Percentiles rank a stretch among this genome's conserved stretches.
Conservation (phyloP, 1,284 basidiomycete species). For the Calocybe gambosa region DNA sequence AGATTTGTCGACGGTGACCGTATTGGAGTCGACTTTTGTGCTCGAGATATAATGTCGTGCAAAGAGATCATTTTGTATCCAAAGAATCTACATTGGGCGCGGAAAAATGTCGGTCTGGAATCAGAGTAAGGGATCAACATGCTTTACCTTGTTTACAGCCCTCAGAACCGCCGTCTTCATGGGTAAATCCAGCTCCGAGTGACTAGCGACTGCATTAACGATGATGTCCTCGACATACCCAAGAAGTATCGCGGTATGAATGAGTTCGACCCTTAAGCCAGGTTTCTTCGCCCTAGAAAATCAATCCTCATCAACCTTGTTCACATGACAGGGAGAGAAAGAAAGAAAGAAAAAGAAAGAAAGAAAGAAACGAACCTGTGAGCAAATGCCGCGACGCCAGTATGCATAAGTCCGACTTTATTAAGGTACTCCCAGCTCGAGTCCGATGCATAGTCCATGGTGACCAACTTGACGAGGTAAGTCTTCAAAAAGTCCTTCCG, state of each 20-base stretch:
- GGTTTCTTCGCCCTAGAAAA: slow-evolving; percentile 23
- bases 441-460: slow-evolving; percentile 36
- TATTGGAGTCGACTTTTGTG: neutral
- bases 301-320: too few species aligned
- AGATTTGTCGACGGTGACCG: neutral
- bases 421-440: slow-evolving; percentile 44
- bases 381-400: slow-evolving; percentile 38
- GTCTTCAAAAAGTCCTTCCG: slow-evolving; percentile 34
- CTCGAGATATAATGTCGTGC: slow-evolving; percentile 36
- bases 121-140: neutral
- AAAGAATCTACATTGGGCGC: slow-evolving; percentile 28
- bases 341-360: neutral
- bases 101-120: neutral
- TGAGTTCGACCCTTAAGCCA: slow-evolving; percentile 26
- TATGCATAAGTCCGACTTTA: slow-evolving; percentile 47
- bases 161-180: slow-evolving; percentile 37
- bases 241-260: slow-evolving; percentile 25
- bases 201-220: slow-evolving; percentile 24
- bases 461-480: slow-evolving; percentile 30
- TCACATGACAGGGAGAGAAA: neutral
- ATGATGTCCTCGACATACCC: slow-evolving; percentile 28
- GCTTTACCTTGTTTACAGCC: slow-evolving; percentile 38
- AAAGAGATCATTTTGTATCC: slow-evolving; percentile 46
- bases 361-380: slow-evolving; percentile 20
- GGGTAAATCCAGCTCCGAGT: slow-evolving; percentile 25